Evolutionary conservation across 2,329 filamentous ascomycete genomes (phyloP), one percentile per base, ranked within the genome.

Genomic region (Pseudocercospora pini-densiflorae): DNA sequence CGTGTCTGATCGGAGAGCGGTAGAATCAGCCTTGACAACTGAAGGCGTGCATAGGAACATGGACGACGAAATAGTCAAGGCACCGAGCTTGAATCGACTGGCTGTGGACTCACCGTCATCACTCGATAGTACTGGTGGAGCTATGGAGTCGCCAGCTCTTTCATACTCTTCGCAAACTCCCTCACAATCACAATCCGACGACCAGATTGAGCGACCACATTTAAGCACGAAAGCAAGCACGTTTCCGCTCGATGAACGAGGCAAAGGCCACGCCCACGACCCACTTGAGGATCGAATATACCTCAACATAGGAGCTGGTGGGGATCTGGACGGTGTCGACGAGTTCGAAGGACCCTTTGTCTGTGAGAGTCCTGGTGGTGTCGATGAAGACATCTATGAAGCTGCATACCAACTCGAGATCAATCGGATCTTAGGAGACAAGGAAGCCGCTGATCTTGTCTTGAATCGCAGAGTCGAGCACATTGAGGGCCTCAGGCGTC

Each of bases 361-460:
- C 31, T 67, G 69, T 47, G 72, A 73, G 54, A 68, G 67, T 45
- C 71, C 70, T 12, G 64, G 66, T 6, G 70, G 70, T 21, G 69
- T 70, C 14, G 72, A 72, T 36, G 71, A 72, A n/a, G 66, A 71
- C 21, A 90, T 98, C 65, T 97, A 97, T 77, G 92, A 97, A 77
- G 88, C 87, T 0, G 94, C 94, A 0, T 97, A 97, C 77, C 88
- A 92, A 74, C 87, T 91, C 67, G 92, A 97, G 79, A 87, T 95
- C 29, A 86, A 90, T 65, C 86, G 90, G 16, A 94, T 97, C 73
- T 80, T 86, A 31, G 78, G 81, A 69, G 75, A 80, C 68, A 68
- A 68, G 6, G 77, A 80, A 27, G 74, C 77, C 36, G 83, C 88
- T 0, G 89, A 84, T 19, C 82, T 92, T 16, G 91, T 90, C 65